A percentile compares a stretch with the other conserved stretches of the same genome.
Evolutionary conservation across 2,329 filamentous ascomycete genomes (phyloP).

Genomic region (Calonectria ilicicola): DNA sequence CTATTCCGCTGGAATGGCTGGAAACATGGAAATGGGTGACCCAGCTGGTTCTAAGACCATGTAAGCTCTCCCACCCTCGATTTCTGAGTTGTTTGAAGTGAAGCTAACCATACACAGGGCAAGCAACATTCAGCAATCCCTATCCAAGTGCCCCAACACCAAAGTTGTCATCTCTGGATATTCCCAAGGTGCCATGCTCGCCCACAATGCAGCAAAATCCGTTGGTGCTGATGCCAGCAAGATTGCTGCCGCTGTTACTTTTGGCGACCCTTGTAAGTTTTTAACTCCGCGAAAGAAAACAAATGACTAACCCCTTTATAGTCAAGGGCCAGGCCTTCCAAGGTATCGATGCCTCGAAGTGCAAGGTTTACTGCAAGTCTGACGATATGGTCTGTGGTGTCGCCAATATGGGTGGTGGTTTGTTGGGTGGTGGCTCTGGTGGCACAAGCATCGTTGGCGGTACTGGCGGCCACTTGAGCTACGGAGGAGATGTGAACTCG

Average conservation of each 20-base stretch:
- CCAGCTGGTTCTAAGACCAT: constrained; percentile 56
- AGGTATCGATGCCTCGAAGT: not conserved
- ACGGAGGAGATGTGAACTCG: not conserved
- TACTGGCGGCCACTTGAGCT: not conserved
- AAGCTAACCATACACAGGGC: constrained; percentile 27
- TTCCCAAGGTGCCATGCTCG: constrained; percentile 54
- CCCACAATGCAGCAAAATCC: constrained; percentile 57
- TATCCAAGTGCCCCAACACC: constrained; percentile 56
- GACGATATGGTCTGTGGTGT: not conserved
- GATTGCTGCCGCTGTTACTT: constrained; percentile 46
- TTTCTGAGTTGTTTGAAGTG: too few species aligned
- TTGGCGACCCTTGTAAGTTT: constrained; percentile 44
- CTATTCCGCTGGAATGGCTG: constrained; percentile 59
- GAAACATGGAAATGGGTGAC: constrained; percentile 61
- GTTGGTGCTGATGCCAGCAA: constrained; percentile 50
- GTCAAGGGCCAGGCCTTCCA: not conserved
- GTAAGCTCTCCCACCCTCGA: constrained; percentile 49
- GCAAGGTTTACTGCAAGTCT: not conserved
- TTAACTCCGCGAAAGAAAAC: constrained; percentile 13
- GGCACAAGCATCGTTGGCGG: not conserved
- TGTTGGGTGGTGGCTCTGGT: not conserved
- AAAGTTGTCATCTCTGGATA: constrained; percentile 61
- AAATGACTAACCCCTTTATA: not conserved
- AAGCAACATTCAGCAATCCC: constrained; percentile 45
- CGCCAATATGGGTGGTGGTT: not conserved